Evolutionary conservation across 257 asterid genomes (phyloP).

Genomic region (Solanum chiquidenum): DNA sequence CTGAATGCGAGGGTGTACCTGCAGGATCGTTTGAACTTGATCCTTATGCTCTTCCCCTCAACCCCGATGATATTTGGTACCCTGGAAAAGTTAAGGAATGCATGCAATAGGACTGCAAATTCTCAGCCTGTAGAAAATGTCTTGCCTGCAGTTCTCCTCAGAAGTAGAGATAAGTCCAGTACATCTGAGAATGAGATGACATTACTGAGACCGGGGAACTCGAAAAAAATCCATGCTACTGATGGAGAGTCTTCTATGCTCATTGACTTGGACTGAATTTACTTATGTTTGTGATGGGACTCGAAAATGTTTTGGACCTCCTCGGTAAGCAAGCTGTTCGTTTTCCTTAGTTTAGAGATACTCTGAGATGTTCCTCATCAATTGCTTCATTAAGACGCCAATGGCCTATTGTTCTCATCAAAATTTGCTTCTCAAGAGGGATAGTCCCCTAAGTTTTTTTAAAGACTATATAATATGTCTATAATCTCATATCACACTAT

Average conservation of each 20-base stretch:
- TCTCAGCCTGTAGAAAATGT: constrained; percentile 3
- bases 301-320: neutral
- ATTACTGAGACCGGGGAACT: neutral
- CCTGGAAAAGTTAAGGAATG: constrained; percentile 18
- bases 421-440: too few relatives aligned
- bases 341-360: too few relatives aligned
- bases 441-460: too few relatives aligned
- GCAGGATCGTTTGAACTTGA: constrained; percentile 72
- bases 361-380: too few relatives aligned
- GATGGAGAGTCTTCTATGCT: too few relatives aligned
- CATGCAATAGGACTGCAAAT: neutral
- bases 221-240: too few relatives aligned
- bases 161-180: neutral
- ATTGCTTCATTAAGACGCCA: too few relatives aligned
- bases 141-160: neutral
- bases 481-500: too few relatives aligned
- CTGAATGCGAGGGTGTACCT: constrained; percentile 58
- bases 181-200: neutral
- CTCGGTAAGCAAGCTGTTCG: neutral
- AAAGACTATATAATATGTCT: too few relatives aligned
- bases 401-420: too few relatives aligned
- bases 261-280: neutral
- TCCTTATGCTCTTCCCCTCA: constrained; percentile 52
- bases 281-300: neutral
- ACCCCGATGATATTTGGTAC: constrained; percentile 30